Percentiles rank a stretch among this genome's conserved stretches.
phyloP scores from a whole-genome alignment of 2,329 filamentous ascomycete species.

The Fonsecaea monophora region DNA sequence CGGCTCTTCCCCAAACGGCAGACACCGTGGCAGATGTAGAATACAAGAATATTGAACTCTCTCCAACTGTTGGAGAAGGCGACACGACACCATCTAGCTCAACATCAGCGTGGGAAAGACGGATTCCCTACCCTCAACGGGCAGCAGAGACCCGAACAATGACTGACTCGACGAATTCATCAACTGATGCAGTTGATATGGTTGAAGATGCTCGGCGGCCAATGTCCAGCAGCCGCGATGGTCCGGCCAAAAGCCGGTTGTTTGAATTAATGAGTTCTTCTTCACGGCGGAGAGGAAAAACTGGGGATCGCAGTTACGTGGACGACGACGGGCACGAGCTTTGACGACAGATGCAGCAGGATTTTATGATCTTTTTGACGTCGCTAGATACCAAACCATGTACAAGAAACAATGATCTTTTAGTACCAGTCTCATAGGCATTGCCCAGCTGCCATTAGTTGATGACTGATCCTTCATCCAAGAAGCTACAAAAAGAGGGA shows the following conservation, averaged over 20 bases:
- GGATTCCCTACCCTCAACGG: conserved; percentile 50
- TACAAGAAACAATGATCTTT: conserved; percentile 32
- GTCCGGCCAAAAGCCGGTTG: conserved; percentile 49
- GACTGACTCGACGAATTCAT: conserved; percentile 56
- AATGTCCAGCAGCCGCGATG: conserved; percentile 47
- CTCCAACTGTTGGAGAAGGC: conserved; percentile 40
- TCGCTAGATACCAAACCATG: conserved; percentile 31
- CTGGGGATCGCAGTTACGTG: conserved; percentile 44
- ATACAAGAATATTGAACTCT: conserved; percentile 21
- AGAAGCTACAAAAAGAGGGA: neutral
- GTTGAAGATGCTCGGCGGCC: conserved; percentile 50
- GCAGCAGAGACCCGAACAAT: conserved; percentile 51
- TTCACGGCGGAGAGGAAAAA: conserved; percentile 51
- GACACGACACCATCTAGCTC: conserved; percentile 55
- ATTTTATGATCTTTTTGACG: conserved; percentile 40
- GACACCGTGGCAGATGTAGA: conserved; percentile 26
- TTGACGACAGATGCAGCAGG: conserved; percentile 25
- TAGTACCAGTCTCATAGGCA: neutral
- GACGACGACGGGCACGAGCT: conserved; percentile 33
- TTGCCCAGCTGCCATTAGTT: neutral
- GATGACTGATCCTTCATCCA: neutral
- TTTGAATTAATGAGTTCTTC: conserved; percentile 54
- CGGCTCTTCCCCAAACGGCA: conserved; percentile 37
- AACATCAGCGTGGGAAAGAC: conserved; percentile 52
- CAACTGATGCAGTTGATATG: conserved; percentile 49